Evolutionary conservation across 2,329 filamentous ascomycete genomes (phyloP).

Genomic region (Albophoma yamanashiensis): DNA sequence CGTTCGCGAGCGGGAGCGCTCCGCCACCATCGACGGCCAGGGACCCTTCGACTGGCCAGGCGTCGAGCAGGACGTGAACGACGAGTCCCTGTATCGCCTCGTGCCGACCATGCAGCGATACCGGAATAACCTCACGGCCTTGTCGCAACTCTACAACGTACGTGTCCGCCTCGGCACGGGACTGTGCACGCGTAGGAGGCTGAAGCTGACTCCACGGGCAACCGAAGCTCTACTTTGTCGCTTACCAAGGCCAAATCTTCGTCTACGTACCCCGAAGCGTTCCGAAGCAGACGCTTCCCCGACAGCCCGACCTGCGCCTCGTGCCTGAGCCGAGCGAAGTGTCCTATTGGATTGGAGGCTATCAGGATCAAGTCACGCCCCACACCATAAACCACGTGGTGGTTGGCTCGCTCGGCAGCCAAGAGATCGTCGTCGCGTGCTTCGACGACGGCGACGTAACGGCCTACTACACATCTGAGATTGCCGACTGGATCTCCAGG

Average conservation of each 20-base stretch:
- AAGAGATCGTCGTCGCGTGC: constrained; percentile 57
- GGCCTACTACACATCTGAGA: constrained; percentile 53
- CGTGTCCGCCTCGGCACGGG: not conserved
- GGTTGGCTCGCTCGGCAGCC: constrained; percentile 55
- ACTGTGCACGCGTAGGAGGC: not conserved
- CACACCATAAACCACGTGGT: constrained; percentile 62
- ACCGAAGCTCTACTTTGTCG: constrained; percentile 47
- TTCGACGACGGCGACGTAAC: constrained; percentile 70
- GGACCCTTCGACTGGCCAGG: constrained; percentile 19
- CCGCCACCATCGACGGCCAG: constrained; percentile 4
- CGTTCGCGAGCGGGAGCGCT: constrained; percentile 23
- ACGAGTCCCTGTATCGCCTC: constrained; percentile 15
- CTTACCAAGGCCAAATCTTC: constrained; percentile 45
- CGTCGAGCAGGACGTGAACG: constrained; percentile 6
- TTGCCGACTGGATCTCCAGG: constrained; percentile 32
- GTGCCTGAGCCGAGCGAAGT: constrained; percentile 29
- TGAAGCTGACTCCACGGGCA: not conserved
- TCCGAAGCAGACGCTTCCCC: constrained; percentile 35
- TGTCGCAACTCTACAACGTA: constrained; percentile 48
- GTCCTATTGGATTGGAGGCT: constrained; percentile 33
- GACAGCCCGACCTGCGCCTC: constrained; percentile 39
- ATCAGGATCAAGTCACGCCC: constrained; percentile 36
- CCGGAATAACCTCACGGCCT: constrained; percentile 45
- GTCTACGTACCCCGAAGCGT: constrained; percentile 41
- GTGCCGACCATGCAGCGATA: constrained; percentile 25